Evolutionary conservation across 2,329 filamentous ascomycete genomes (phyloP), one percentile per base, ranked within the genome.

Genomic region (Lecanosticta acicola): DNA sequence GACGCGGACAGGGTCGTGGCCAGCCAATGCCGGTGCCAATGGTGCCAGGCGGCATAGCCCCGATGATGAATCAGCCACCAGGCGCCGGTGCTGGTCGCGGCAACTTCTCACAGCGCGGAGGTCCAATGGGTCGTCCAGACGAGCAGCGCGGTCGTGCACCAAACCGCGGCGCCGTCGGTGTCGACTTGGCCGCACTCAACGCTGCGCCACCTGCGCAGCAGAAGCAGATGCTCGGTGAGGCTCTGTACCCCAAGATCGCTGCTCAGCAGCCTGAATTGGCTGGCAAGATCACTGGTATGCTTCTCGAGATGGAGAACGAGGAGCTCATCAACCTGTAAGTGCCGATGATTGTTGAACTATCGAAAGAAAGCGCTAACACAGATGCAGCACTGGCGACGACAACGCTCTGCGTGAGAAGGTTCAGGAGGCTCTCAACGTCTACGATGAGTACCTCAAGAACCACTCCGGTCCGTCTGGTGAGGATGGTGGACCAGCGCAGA

Each of bases 241-340:
- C 88, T 60, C 85, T 98, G 61, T 98, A 97, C 80, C 93, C 93
- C 66, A 98, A 97, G 85, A 97, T 98, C 64, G 83, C 90, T 70
- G 82, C 81, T 59, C 84, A 95, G 72, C 93, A 98, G 76, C 86
- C 89, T 50, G 90, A 96, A 63, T 79, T 98, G 64, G 93, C 93
- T 53, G 93, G 93, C 67, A 98, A 98, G 84, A 97, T 98, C 70
- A 98, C 93, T 52, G 93, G 93, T 73, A 98, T 98, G 93, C 85
- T 98, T 63, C 74, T 98, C 62, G 93, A 98, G 80, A 98, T 98
- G 93, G 93, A 97, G 64, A 97, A 97, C 73, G 69, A 78, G 47
- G 93, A 98, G 76, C 77, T 98, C 61, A 79, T 98, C 66, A 87
- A 87, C 73, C 80, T 98, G 87, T 95, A 84, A 87, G 90, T 87